Base-by-base conservation (phyloP, 441 rosid species). In the Adansonia gregorii region DNA sequence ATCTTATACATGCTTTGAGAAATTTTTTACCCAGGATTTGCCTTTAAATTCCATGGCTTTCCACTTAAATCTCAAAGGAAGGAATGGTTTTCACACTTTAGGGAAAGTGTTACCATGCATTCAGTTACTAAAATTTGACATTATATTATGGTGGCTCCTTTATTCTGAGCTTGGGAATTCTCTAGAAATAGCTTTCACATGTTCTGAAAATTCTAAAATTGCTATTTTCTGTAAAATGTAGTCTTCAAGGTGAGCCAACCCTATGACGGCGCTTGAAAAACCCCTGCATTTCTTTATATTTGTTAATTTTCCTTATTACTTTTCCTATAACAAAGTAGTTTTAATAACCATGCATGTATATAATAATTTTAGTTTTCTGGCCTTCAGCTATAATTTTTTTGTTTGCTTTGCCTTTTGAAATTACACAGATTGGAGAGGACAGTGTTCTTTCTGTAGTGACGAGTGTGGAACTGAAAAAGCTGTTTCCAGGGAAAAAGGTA, bases 401-500 rank as follows among this genome's bases (percentile, higher is more conserved):
- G 45, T 74, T 61, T 60, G 59, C 1, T 63, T 48, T 22, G 77
- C 1, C 8, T 31, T 68, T 63, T 80, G 48, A 3, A 74, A 27
- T 35, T 48, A 19, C 60, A 31, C 79, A 79, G 95, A 75, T 78
- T 41, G 92, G 86, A 39, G 95, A 89, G 75, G 92, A 89, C 81
- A 85, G 80, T 67, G 91, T 85, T 74, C 85, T 87, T 76, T 91
- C 95, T 46, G 87, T 80, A 41, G 66, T 74, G 83, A 75, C 91
- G 6, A 88, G 83, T 55, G 93, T 91, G 75, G 91, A 91, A 70
- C 75, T 91, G 74, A 91, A 86, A 83, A 83, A 84, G 83, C 76
- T 91, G 70, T 89, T 89, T 77, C 82, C 86, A 15, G 81, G 84
- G 82, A 87, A 83, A 83, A 85, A 80, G 89, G 98, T 89, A 85